Percentiles rank a stretch among this genome's conserved stretches.
phyloP scores from a whole-genome alignment of 1,284 basidiomycete genomes.

The Flammula alnicola region DNA sequence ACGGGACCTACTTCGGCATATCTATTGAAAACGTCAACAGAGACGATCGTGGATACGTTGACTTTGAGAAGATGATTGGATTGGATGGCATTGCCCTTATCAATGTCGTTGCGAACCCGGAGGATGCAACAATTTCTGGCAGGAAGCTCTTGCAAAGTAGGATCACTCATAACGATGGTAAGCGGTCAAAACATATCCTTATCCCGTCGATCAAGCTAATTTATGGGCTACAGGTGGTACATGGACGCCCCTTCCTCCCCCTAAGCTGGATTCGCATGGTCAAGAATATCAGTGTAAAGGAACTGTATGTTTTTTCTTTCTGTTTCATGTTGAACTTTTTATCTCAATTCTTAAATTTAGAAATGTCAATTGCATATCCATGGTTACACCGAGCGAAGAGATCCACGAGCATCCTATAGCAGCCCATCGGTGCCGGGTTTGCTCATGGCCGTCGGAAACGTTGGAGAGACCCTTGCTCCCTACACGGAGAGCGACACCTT shows the following conservation, averaged over 20 bases:
- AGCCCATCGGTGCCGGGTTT: slow-evolving; percentile 92
- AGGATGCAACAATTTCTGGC: slow-evolving; percentile 75
- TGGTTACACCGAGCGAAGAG: slow-evolving; percentile 92
- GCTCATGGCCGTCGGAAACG: slow-evolving; percentile 97
- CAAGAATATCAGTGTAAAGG: slow-evolving; percentile 74
- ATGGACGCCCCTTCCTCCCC: slow-evolving; percentile 87
- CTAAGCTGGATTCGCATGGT: slow-evolving; percentile 78
- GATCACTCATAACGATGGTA: slow-evolving; percentile 97
- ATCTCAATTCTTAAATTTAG: slow-evolving; percentile 42
- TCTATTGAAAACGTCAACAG: slow-evolving; percentile 91
- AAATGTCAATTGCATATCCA: slow-evolving; percentile 90
- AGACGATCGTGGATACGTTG: slow-evolving; percentile 86
- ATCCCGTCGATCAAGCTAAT: neutral
- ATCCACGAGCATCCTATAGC: slow-evolving; percentile 90
- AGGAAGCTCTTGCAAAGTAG: slow-evolving; percentile 82
- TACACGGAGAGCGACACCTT: slow-evolving; percentile 95
- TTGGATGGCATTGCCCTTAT: slow-evolving; percentile 95
- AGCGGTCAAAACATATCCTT: slow-evolving; percentile 20
- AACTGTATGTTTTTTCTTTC: slow-evolving; percentile 55
- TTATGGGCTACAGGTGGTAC: slow-evolving; percentile 63
- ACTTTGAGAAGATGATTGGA: slow-evolving; percentile 98
- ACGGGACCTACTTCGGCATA: slow-evolving; percentile 94
- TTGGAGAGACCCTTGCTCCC: slow-evolving; percentile 81
- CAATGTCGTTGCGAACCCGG: slow-evolving; percentile 87
- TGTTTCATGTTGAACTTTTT: neutral